phyloP scores from a whole-genome alignment of 1,284 basidiomycete species.

The Pholiota adiposa region DNA sequence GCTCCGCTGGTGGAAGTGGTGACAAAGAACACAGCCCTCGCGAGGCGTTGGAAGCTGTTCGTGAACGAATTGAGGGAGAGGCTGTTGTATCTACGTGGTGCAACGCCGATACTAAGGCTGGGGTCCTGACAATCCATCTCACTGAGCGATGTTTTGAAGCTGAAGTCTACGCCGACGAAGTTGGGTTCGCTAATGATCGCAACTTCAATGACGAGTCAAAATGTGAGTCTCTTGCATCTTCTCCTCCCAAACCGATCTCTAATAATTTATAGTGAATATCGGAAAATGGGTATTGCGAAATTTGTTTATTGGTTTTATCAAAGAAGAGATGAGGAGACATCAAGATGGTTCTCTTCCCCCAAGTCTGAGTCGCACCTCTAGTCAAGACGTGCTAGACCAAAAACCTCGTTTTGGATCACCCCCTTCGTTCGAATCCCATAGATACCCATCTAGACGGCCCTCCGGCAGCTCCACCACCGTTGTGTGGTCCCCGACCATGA shows the following conservation, averaged over 20 bases:
- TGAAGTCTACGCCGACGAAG: constrained; percentile 94
- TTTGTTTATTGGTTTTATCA: constrained; percentile 71
- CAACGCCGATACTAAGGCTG: constrained; percentile 87
- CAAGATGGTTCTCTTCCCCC: constrained; percentile 24
- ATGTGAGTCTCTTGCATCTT: constrained; percentile 51
- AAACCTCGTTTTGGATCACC: constrained; percentile 19
- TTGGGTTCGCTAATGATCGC: constrained; percentile 62
- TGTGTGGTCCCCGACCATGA: constrained; percentile 60
- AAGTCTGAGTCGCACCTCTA: constrained; percentile 27
- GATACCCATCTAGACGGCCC: constrained; percentile 25
- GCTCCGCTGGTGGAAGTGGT: constrained; percentile 35
- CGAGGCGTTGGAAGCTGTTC: constrained; percentile 87
- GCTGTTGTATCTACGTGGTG: constrained; percentile 88
- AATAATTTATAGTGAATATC: constrained; percentile 62
- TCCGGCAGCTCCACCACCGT: constrained; percentile 39
- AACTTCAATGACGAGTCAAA: constrained; percentile 78
- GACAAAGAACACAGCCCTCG: constrained; percentile 65
- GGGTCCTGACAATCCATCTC: constrained; percentile 87
- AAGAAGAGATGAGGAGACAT: constrained; percentile 56
- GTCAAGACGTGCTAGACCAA: constrained; percentile 22
- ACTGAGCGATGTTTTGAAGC: constrained; percentile 90
- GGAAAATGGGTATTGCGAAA: constrained; percentile 83
- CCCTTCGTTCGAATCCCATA: constrained; percentile 25
- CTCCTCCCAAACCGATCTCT: neutral
- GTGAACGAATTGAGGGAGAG: constrained; percentile 91